Conservation (phyloP, 495 filamentous ascomycete species). For the Aspergillus bertholletiae region DNA sequence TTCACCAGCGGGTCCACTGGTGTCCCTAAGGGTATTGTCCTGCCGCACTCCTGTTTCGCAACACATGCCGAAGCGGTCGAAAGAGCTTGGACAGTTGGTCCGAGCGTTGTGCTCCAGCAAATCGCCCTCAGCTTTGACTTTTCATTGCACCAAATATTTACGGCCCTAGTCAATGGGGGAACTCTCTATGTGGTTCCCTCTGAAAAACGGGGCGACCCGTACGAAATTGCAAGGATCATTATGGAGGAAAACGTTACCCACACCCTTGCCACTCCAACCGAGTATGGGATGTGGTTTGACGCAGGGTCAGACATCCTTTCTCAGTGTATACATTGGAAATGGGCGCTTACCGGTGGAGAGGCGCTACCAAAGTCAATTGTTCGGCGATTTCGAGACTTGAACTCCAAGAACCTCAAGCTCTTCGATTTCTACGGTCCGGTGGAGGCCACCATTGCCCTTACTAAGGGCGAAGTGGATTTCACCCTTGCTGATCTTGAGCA, state of each 20-base stretch:
- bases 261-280: constrained; percentile 27
- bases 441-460: constrained; percentile 11
- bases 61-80: neutral
- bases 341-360: constrained; percentile 10
- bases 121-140: neutral
- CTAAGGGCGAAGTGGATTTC: neutral
- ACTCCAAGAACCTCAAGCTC: constrained; percentile 6
- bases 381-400: constrained; percentile 12
- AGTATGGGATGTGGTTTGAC: constrained; percentile 18
- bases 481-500: neutral
- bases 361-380: neutral
- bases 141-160: neutral
- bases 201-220: neutral
- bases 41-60: constrained; percentile 14
- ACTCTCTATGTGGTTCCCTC: neutral
- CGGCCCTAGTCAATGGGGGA: neutral
- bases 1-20: constrained; percentile 26
- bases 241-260: constrained; percentile 19
- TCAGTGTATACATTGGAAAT: neutral
- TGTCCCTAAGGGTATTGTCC: constrained; percentile 22
- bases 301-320: constrained; percentile 14
- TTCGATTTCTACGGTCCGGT: constrained; percentile 25
- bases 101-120: neutral
- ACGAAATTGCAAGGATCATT: constrained; percentile 6
- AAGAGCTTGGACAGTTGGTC: neutral